These are phyloP conservation scores for Lolium rigidum DNA, from an alignment of 176 grass and related monocot species.

Conservation along the genomic window DNA sequence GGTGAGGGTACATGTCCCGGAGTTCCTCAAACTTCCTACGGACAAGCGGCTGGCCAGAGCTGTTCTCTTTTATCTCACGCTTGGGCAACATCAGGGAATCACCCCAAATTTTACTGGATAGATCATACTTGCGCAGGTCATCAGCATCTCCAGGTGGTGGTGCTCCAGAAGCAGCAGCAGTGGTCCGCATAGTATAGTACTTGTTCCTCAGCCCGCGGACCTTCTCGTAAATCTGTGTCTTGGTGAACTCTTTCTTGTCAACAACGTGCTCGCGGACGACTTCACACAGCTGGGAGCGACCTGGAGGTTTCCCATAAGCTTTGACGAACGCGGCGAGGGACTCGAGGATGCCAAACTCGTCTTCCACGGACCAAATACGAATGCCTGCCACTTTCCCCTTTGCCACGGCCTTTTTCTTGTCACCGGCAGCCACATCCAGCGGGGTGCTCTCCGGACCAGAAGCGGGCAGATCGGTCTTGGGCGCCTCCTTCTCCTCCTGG, in stretches of 20 bases:
- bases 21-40: constrained; percentile 18
- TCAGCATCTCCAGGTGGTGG: not conserved
- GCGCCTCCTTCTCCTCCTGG: no score
- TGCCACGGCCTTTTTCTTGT: not conserved
- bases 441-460: not conserved
- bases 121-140: not conserved
- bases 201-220: not conserved
- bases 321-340: constrained; percentile 4
- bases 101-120: constrained; percentile 2
- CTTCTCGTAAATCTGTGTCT: constrained; percentile 39
- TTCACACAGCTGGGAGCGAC: not conserved
- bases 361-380: constrained; percentile 30
- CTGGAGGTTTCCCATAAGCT: not conserved
- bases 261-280: not conserved
- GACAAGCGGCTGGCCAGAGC: no score
- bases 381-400: not conserved
- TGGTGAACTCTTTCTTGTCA: constrained; percentile 31
- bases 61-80: not conserved
- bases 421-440: not conserved
- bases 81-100: not conserved
- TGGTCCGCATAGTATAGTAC: not conserved
- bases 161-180: not conserved
- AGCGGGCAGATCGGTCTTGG: not conserved
- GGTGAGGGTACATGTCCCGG: not conserved
- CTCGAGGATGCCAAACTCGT: constrained; percentile 40